Base-by-base conservation (phyloP, 768 basidiomycete species). In the Suillus clintonianus region DNA sequence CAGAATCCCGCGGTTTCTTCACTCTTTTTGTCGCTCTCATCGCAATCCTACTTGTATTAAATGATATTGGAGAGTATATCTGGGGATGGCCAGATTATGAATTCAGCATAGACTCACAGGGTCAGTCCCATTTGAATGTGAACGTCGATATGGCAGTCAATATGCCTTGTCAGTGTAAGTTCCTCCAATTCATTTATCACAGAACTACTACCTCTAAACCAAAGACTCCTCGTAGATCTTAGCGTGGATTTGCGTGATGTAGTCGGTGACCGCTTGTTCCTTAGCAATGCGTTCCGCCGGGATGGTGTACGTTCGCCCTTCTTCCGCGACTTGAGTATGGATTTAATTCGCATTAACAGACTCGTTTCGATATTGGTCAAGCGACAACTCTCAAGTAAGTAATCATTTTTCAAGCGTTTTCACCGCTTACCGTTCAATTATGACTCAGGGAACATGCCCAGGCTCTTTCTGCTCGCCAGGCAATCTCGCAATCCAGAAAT, bases 121-220 rank as follows among this genome's bases (percentile, higher is more conserved):
- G 82, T 41, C 76, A 77, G 13, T 86, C 83, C 65, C 87, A 81
- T 59, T 80, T 99, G 81, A 86, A 88, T 68, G 82, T 99, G 67
- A 98, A 99, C 75, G 84, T 99, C 60, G 97, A 99, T 78, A 77
- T 98, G 79, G 86, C 92, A 30, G 91, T 98, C 42, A 92, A 92
- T 69, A 97, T 95, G 86, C 95, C 94, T 3, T 98, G 96, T 78
- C 82, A 84, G 77, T 94, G 95, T 97, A 75, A 77, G 94, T 86
- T 22, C 6, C n/a, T 6, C 54, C 17, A 19, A 10, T 48, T n/a
- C 27, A 14, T 11, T 6, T 34, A 32, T 1, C 0, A 13, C 37
- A 27, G 15, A 27, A 5, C 7, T 30, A 27, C 60, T 71, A 58
- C 62, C 57, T 37, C 13, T 11, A 4, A 34, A 65, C 34, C 45